A percentile compares a stretch with the other conserved stretches of the same genome.
Evolutionary conservation across 257 asterid genomes (phyloP).

Genomic region (Plantago elongata): DNA sequence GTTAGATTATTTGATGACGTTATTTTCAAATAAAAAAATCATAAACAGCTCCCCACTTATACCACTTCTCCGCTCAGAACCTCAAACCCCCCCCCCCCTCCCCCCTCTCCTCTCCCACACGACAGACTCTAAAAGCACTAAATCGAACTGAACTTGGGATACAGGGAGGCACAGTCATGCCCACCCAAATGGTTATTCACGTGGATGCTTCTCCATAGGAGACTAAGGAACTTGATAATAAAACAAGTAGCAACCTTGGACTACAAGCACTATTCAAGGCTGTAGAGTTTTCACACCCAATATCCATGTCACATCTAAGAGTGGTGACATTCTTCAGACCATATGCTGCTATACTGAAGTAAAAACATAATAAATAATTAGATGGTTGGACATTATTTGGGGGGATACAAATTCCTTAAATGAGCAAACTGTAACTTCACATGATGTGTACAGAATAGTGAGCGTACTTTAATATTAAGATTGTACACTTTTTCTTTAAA

Average conservation of each 20-base stretch:
- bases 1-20: conserved; percentile 4
- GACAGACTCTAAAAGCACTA: neutral
- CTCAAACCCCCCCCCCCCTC: no score
- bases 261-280: conserved; percentile 7
- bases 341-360: no score
- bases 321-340: neutral
- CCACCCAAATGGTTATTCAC: neutral
- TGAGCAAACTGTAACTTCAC: neutral
- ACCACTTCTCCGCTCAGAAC: no score
- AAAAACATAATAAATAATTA: no score
- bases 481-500: neutral
- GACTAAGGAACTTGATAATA: neutral
- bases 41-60: no score
- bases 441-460: neutral
- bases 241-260: conserved; percentile 14
- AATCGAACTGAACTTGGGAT: neutral
- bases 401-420: neutral
- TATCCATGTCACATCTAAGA: neutral
- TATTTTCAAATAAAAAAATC: no score
- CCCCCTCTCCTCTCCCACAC: neutral
- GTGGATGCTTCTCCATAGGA: conserved; percentile 8
- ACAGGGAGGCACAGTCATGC: neutral
- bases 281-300: conserved; percentile 2
- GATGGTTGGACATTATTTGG: neutral
- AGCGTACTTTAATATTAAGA: neutral